Base-by-base conservation (phyloP, 2,329 filamentous ascomycete species). In the Decorospora gaudefroyi region DNA sequence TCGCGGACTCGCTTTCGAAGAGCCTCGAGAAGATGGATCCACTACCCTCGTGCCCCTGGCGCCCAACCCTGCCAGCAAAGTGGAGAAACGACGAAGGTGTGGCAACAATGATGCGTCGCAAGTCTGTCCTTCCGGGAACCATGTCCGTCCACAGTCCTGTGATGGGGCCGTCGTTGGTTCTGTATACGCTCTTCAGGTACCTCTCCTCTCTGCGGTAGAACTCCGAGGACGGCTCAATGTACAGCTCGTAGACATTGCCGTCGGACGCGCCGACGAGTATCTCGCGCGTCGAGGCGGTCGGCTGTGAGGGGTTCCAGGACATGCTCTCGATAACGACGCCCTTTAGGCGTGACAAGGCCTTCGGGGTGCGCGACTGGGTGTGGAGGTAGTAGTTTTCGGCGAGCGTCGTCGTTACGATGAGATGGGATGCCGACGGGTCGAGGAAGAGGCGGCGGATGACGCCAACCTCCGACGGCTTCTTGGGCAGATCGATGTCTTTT, bases 371-470 rank as follows among this genome's bases (percentile, higher is more conserved):
- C 22, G 91, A 93, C 68, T 97, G 92, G 8, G 90, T 92, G 70
- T 99, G 93, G 7, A 99, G 86, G 72, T 99, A 99, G 76, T 91
- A 99, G 74, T 95, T 97, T 72, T 99, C 93, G 67, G 90, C 90
- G 27, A 90, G 82, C 4, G 90, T 87, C 3, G 93, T 99, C 67
- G 87, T 90, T 57, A 99, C 84, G 54, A 99, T 82, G 18, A 99
- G 78, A 74, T 99, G 93, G 4, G 90, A 96, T 18, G 93, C 93
- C 8, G 92, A 96, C 18, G 93, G 92, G 66, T 99, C 93, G 65
- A 99, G 87, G 74, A 99, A 99, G 82, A 99, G 90, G 75, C 88
- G 89, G 59, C 88, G 86, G 65, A 99, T 97, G 38, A 96, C 82
- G 57, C 93, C 93, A 47, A 93, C 82, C 70, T 99, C 92, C 25